These are phyloP conservation scores for Plasmodium yoelii DNA, from an alignment of 169 alveolate species.

Conservation along the genomic window DNA sequence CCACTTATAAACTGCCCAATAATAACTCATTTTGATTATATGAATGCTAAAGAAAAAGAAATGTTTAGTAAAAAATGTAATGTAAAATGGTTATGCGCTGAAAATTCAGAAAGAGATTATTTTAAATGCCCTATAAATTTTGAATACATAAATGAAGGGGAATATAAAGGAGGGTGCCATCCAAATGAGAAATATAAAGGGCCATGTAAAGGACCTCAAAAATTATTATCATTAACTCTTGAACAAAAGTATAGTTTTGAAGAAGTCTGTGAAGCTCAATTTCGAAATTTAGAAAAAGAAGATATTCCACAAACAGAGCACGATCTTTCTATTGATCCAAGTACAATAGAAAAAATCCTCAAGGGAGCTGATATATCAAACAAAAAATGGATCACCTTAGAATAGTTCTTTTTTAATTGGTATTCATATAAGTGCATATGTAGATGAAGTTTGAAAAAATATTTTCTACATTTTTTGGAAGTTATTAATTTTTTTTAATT, in stretches of 20 bases:
- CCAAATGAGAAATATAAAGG: slow-evolving; percentile 71
- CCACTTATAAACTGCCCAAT: slow-evolving; percentile 54
- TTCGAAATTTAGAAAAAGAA: slow-evolving; percentile 30
- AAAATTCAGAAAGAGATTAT: slow-evolving; percentile 67
- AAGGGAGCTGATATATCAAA: slow-evolving; percentile 46
- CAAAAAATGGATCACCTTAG: slow-evolving; percentile 48
- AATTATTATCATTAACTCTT: slow-evolving; percentile 47
- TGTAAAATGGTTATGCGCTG: slow-evolving; percentile 68
- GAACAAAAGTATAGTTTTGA: slow-evolving; percentile 71
- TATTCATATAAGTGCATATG: slow-evolving; percentile 2
- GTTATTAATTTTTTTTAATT: too few species aligned
- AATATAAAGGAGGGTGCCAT: slow-evolving; percentile 48
- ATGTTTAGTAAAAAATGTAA: slow-evolving; percentile 58
- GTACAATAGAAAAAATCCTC: slow-evolving; percentile 59
- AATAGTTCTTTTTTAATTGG: slow-evolving; percentile 8
- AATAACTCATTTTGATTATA: slow-evolving; percentile 73
- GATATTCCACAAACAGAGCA: slow-evolving; percentile 50
- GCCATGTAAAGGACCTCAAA: slow-evolving; percentile 63
- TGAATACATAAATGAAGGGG: slow-evolving; percentile 48
- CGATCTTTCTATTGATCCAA: slow-evolving; percentile 15
- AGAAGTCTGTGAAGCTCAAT: slow-evolving; percentile 73
- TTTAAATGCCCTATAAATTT: slow-evolving; percentile 59
- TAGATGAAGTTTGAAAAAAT: background rate
- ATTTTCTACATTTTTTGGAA: too few species aligned
- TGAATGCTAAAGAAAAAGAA: slow-evolving; percentile 57